A percentile compares a stretch with the other conserved stretches of the same genome.
phyloP scores from a whole-genome alignment of 176 grass and related monocot genomes.

The Themeda triandra region DNA sequence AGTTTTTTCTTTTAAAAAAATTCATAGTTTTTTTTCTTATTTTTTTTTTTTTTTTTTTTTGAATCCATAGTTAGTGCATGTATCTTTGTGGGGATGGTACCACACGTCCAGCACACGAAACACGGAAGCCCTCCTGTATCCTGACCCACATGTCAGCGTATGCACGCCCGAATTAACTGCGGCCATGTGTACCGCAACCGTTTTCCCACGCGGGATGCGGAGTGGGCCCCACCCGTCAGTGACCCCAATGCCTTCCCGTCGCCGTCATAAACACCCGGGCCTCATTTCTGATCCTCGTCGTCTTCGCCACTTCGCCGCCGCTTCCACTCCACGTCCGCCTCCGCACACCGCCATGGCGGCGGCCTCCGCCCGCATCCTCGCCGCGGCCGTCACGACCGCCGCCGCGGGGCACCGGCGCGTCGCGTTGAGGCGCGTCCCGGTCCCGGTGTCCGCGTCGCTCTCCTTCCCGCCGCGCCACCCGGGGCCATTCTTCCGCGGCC shows the following conservation, averaged over 20 bases:
- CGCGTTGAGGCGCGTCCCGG: not conserved
- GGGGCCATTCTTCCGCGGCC: constrained; percentile 31
- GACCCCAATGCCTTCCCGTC: not conserved
- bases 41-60: too few relatives aligned
- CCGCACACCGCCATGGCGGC: constrained; percentile 39
- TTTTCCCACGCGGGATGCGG: not conserved
- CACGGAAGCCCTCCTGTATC: not conserved
- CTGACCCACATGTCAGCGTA: not conserved
- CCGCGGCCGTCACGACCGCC: constrained; percentile 24
- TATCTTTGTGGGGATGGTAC: too few relatives aligned
- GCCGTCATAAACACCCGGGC: not conserved
- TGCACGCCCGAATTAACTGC: constrained; percentile 1
- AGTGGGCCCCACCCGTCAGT: not conserved
- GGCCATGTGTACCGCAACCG: constrained; percentile 2
- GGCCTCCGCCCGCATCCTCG: constrained; percentile 45
- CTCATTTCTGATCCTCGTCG: not conserved
- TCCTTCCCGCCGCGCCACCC: constrained; percentile 31
- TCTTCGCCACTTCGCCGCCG: not conserved
- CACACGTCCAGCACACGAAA: too few relatives aligned
- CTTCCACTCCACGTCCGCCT: not conserved
- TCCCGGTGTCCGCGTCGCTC: constrained; percentile 14
- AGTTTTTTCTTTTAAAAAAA: too few relatives aligned
- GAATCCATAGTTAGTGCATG: too few relatives aligned
- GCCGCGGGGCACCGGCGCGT: constrained; percentile 19
- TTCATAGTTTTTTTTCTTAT: too few relatives aligned